Base-by-base conservation (phyloP, 306 rosid genomes). In the Rosa rugosa region DNA sequence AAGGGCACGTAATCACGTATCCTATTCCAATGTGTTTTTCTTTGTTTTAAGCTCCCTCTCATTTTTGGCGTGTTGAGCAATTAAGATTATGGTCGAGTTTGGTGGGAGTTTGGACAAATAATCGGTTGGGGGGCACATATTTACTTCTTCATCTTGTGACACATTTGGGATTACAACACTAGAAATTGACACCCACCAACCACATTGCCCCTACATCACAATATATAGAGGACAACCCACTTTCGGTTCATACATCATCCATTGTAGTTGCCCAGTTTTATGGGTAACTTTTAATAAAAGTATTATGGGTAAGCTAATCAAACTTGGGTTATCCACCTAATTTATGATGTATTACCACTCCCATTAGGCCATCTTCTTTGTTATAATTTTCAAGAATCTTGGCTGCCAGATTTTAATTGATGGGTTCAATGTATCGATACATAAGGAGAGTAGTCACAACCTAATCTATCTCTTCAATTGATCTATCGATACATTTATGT, bases 21-120 rank as follows among this genome's bases (percentile, higher is more conserved):
- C 27, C 25, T 11, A 11, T 25, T 23, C 63, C 2, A 4, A 60
- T 60, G 8, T 25, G 38, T 11, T 25, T 11, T 60, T 60, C 66
- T 60, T 60, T 60, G 66, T 25, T 59, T 23, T 60, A 60, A 60
- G 44, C 41, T 63, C 69, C 69, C n/a, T 27, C 17, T 63, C 69
- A 50, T 72, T 36, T 36, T 54, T 40, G 77, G 53, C 53, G 25
- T 79, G 85, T 71, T 7, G 14, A n/a, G 63, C 31, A 57, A 11
- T 63, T 27, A 60, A 23, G 46, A 8, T 47, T 73, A 50, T 79
- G 83, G 56, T 31, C 36, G 74, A 91, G 91, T 89, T 87, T 84
- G 97, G 94, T 89, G 80, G 91, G 38, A 77, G 93, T 88, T 87
- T 80, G 91, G 89, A n/a, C 88, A 82, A 62, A 64, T 64, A 11